Conservation (phyloP, 176 grass and related monocot genomes). For the Rhynchospora tenuis region DNA sequence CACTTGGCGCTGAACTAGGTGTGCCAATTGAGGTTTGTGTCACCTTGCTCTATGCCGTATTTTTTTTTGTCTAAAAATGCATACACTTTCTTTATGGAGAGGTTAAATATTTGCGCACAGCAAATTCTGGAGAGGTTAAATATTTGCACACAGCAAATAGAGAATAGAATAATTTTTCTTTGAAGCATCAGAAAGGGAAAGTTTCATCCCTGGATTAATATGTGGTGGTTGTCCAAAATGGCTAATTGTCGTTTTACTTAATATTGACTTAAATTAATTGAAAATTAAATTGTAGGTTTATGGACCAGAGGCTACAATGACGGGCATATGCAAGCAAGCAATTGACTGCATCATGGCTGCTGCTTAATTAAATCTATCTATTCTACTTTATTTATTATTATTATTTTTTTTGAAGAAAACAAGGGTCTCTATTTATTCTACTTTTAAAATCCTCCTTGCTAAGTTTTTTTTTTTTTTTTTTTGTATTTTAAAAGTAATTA, state of each 20-base stretch:
- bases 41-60: constrained; percentile 2
- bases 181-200: too few species aligned
- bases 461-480: too few species aligned
- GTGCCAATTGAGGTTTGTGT: constrained; percentile 73
- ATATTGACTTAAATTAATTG: background rate
- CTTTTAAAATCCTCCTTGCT: too few species aligned
- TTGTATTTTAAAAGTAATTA: too few species aligned
- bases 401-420: too few species aligned
- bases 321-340: constrained; percentile 93
- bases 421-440: too few species aligned
- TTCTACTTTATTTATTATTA: too few species aligned
- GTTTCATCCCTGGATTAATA: background rate
- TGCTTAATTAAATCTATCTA: too few species aligned
- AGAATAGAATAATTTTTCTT: too few species aligned
- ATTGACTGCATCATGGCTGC: constrained; percentile 73
- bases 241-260: background rate
- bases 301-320: constrained; percentile 95
- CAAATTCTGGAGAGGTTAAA: too few species aligned
- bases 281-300: constrained; percentile 50
- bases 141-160: too few species aligned
- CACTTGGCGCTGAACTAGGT: constrained; percentile 64
- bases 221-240: background rate
- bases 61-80: constrained; percentile 54
- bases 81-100: constrained; percentile 26
- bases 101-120: too few species aligned